Conservation (phyloP, 768 basidiomycete genomes). For the Mycena pura region DNA sequence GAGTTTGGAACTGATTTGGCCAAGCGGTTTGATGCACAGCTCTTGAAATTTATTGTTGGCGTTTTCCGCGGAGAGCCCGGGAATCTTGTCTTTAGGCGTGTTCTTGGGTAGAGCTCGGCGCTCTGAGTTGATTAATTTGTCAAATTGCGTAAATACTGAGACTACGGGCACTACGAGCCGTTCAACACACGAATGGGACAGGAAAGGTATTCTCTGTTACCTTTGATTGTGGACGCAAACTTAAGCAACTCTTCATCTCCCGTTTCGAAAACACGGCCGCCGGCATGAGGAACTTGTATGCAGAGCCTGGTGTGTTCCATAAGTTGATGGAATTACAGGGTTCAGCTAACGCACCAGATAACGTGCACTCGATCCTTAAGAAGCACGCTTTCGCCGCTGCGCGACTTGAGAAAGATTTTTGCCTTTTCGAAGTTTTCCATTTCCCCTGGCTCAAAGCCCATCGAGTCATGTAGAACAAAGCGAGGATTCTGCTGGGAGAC, state of each 20-base stretch:
- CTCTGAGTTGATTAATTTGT: too few relatives aligned
- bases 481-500: not conserved
- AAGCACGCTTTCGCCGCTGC: not conserved
- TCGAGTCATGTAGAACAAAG: slow-evolving; percentile 7
- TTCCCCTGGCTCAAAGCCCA: slow-evolving; percentile 9
- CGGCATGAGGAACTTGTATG: not conserved
- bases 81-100: too few relatives aligned
- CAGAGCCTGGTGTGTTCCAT: not conserved
- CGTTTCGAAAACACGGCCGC: not conserved
- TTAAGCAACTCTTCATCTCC: slow-evolving; percentile 3
- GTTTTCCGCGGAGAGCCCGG: too few relatives aligned
- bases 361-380: not conserved
- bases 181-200: not conserved
- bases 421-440: not conserved
- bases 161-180: not conserved
- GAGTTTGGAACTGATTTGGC: too few relatives aligned
- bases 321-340: not conserved
- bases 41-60: too few relatives aligned
- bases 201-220: slow-evolving; percentile 1
- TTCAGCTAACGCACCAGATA: not conserved
- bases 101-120: too few relatives aligned
- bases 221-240: not conserved
- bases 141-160: slow-evolving; percentile 1
- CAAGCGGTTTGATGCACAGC: too few relatives aligned
- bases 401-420: not conserved